A percentile compares a stretch with the other conserved stretches of the same genome.
These are phyloP conservation scores for Pseudogymnoascus sp. DNA, from an alignment of 2,329 filamentous ascomycete genomes.

Conservation along the genomic window DNA sequence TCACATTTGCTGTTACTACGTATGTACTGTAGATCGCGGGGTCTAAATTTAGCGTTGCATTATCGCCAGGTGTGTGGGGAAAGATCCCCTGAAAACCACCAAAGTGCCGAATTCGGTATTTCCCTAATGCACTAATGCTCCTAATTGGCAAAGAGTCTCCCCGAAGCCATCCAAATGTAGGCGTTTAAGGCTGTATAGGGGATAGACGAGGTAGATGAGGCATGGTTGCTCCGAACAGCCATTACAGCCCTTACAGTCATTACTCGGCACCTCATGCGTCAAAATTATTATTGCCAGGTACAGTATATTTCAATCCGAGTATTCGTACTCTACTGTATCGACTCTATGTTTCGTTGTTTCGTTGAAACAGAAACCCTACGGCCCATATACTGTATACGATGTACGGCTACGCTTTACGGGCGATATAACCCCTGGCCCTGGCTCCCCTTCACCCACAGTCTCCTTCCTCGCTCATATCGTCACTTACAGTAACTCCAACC, in stretches of 20 bases:
- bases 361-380: not conserved
- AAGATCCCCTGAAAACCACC: slow-evolving; percentile 3
- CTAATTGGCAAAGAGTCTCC: not conserved
- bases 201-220: not conserved
- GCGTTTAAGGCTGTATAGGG: slow-evolving; percentile 1
- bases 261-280: not conserved
- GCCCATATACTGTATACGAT: no score
- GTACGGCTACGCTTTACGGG: not conserved
- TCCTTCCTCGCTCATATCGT: not conserved
- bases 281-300: not conserved
- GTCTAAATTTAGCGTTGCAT: slow-evolving; percentile 9
- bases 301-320: not conserved
- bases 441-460: not conserved
- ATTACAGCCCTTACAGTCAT: not conserved
- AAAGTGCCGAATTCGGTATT: slow-evolving; percentile 9
- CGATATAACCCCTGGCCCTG: not conserved
- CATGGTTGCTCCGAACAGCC: not conserved
- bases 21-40: slow-evolving; percentile 6
- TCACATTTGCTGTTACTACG: not conserved
- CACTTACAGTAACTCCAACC: not conserved
- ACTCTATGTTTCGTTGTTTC: not conserved
- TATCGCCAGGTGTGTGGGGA: slow-evolving; percentile 3
- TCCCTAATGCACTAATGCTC: slow-evolving; percentile 3
- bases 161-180: not conserved
- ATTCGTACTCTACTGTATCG: not conserved